Percentiles rank a stretch among this genome's conserved stretches.
These are phyloP conservation scores for Tuber indicum DNA, from an alignment of 495 filamentous ascomycete species.

Conservation along the genomic window DNA sequence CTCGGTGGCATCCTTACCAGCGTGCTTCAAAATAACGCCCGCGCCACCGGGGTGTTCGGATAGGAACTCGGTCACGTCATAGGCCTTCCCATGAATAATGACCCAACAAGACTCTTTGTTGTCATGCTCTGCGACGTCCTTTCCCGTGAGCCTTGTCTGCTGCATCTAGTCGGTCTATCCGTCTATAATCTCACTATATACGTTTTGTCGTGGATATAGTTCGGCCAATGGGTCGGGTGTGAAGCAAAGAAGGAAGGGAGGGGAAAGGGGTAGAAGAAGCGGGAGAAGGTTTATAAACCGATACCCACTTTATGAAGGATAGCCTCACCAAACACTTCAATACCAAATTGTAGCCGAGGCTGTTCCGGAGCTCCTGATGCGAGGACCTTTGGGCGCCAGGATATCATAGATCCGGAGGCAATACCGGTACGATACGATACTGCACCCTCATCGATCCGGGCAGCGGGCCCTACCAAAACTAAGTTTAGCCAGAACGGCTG, in stretches of 20 bases:
- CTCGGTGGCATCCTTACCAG: conserved; percentile 78
- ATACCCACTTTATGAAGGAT: no score
- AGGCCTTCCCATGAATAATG: conserved; percentile 65
- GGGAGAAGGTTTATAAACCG: no score
- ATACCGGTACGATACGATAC: no score
- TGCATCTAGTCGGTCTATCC: conserved; percentile 21
- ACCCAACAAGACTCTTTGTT: conserved; percentile 69
- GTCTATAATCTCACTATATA: neutral
- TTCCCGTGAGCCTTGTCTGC: conserved; percentile 49
- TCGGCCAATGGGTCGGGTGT: neutral
- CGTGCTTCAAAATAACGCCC: conserved; percentile 75
- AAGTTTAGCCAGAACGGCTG: no score
- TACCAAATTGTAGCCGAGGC: no score
- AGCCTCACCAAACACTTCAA: no score
- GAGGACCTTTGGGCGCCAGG: no score
- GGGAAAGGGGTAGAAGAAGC: neutral
- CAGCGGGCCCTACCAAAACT: no score
- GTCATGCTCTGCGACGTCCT: conserved; percentile 63
- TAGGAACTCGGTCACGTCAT: conserved; percentile 73
- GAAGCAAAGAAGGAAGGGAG: neutral
- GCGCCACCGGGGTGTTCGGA: conserved; percentile 64
- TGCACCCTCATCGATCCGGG: no score
- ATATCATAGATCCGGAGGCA: no score
- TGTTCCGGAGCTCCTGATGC: no score
- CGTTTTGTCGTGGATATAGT: neutral